Evolutionary conservation across 495 filamentous ascomycete species (phyloP).

Genomic region (Tuber aestivum): DNA sequence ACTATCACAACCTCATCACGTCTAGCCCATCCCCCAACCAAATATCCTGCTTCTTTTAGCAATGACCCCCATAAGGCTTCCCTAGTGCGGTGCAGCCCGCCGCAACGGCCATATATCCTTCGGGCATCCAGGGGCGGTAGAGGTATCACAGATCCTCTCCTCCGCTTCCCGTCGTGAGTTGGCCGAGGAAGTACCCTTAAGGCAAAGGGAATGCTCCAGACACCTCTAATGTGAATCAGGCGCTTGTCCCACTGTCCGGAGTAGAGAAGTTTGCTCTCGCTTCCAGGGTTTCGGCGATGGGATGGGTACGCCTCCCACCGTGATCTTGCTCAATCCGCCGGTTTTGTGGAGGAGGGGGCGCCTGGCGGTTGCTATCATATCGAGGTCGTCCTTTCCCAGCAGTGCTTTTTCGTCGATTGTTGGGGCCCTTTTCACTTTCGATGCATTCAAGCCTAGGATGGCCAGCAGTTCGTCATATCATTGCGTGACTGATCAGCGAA

Average conservation of each 20-base stretch:
- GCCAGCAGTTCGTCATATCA: not conserved
- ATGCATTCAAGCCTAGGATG: slow-evolving; percentile 9
- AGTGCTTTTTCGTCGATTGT: not conserved
- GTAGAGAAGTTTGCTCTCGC: not conserved
- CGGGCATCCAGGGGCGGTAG: not conserved
- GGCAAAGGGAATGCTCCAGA: not conserved
- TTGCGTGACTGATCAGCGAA: slow-evolving; percentile 2
- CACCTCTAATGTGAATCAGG: not conserved
- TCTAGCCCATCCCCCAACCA: too few species aligned
- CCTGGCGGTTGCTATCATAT: slow-evolving; percentile 12
- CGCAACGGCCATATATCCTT: not conserved
- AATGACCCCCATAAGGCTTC: slow-evolving; percentile 7
- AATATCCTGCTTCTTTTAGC: slow-evolving; percentile 1
- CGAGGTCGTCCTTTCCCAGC: slow-evolving; percentile 1
- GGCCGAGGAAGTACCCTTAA: not conserved
- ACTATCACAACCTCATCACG: not conserved
- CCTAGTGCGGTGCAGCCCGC: slow-evolving; percentile 6
- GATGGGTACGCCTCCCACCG: not conserved
- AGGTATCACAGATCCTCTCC: not conserved
- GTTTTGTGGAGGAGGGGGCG: not conserved
- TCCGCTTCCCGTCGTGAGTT: slow-evolving; percentile 1
- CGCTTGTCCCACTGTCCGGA: not conserved
- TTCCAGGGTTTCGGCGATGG: slow-evolving; percentile 2
- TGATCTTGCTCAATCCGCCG: not conserved
- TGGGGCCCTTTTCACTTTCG: too few species aligned